A percentile compares a stretch with the other conserved stretches of the same genome.
These are phyloP conservation scores for Pseudogymnoascus verrucosus DNA, from an alignment of 2,329 filamentous ascomycete genomes.

Conservation along the genomic window DNA sequence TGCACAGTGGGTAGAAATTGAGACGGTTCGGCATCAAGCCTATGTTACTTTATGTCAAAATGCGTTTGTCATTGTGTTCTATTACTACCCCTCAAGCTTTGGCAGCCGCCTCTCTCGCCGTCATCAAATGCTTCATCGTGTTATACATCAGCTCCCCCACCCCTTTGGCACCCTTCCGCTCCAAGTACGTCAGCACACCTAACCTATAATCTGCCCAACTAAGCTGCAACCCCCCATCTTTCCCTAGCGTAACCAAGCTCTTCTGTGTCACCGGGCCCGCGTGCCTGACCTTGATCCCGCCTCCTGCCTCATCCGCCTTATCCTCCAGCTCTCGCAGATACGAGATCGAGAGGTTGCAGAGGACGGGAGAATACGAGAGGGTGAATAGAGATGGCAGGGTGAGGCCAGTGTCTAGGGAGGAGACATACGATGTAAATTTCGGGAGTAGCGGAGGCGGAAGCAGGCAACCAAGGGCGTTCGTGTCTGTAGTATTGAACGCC, in stretches of 20 bases:
- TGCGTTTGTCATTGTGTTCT: neutral
- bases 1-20: neutral
- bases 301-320: constrained; percentile 39
- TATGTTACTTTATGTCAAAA: neutral
- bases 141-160: constrained; percentile 67
- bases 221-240: constrained; percentile 56
- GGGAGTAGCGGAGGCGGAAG: constrained; percentile 36
- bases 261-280: constrained; percentile 63
- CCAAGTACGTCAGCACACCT: constrained; percentile 61
- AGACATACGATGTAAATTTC: constrained; percentile 41
- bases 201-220: constrained; percentile 69
- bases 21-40: neutral
- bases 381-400: constrained; percentile 45
- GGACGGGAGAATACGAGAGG: constrained; percentile 49
- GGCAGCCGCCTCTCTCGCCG: constrained; percentile 28
- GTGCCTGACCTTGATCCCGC: constrained; percentile 42
- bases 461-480: constrained; percentile 48
- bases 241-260: constrained; percentile 54
- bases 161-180: constrained; percentile 54
- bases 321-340: constrained; percentile 52
- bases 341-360: constrained; percentile 48
- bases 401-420: constrained; percentile 39
- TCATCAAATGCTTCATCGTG: constrained; percentile 69
- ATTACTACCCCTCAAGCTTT: constrained; percentile 2
- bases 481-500: constrained; percentile 58